Evolutionary conservation across 305 asterid species (phyloP).

Genomic region (Rubia balearica): DNA sequence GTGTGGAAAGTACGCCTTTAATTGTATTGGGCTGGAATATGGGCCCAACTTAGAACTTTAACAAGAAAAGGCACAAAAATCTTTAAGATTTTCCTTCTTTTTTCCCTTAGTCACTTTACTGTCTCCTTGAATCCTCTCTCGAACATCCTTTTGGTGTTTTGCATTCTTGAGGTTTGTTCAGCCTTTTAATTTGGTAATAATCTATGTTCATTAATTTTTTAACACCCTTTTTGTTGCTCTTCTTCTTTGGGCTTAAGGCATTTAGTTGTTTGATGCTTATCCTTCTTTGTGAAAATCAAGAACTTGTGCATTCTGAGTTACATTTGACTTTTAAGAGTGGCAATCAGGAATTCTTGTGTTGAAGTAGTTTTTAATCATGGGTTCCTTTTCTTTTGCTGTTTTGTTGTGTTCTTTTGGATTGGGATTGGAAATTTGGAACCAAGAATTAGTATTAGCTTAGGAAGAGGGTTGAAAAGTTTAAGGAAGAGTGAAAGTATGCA

Average conservation of each 20-base stretch:
- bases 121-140: neutral
- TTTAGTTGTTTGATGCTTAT: neutral
- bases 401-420: neutral
- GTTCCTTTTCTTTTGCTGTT: neutral
- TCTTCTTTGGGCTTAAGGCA: neutral
- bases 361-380: neutral
- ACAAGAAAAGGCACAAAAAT: neutral
- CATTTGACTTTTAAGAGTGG: neutral
- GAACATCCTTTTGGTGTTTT: neutral
- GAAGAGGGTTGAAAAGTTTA: neutral
- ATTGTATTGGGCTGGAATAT: neutral
- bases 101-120: neutral
- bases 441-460: neutral
- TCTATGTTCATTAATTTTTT: too few relatives aligned
- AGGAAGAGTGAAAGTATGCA: neutral
- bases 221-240: neutral
- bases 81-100: neutral
- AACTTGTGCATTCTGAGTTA: neutral
- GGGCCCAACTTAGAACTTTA: neutral
- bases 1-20: neutral
- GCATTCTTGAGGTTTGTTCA: constrained; percentile 2
- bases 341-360: neutral
- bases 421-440: neutral
- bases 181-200: neutral
- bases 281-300: neutral